These are phyloP conservation scores for Globisporangium heterothallicum DNA, from an alignment of 352 stramenopile species.

Conservation along the genomic window DNA sequence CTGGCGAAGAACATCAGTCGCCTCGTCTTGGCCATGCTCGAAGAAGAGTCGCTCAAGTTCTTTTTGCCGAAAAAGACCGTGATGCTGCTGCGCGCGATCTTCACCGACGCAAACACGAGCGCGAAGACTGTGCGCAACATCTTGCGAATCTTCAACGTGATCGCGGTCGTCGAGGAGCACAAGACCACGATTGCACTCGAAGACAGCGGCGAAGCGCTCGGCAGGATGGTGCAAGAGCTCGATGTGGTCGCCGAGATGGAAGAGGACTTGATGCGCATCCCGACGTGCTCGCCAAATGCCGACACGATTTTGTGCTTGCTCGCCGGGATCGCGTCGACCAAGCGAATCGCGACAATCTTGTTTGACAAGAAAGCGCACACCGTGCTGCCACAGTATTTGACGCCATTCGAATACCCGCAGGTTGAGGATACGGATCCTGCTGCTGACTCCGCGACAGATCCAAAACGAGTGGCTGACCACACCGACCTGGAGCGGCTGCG, in stretches of 20 bases:
- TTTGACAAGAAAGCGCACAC: slow-evolving; percentile 52
- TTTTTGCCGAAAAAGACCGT: slow-evolving; percentile 80
- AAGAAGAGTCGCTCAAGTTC: slow-evolving; percentile 75
- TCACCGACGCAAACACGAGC: slow-evolving; percentile 31
- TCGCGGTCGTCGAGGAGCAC: slow-evolving; percentile 70
- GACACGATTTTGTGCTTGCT: slow-evolving; percentile 37
- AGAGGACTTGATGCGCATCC: slow-evolving; percentile 17
- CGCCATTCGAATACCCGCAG: slow-evolving; percentile 6
- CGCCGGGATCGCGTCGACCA: slow-evolving; percentile 26
- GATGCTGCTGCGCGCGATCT: slow-evolving; percentile 46
- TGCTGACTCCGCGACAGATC: background rate
- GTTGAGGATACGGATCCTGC: background rate
- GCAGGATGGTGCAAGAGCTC: slow-evolving; percentile 47
- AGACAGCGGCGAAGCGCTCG: slow-evolving; percentile 54
- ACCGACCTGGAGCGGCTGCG: background rate
- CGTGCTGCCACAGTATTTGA: slow-evolving; percentile 36
- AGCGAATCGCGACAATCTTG: slow-evolving; percentile 44
- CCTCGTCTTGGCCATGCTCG: slow-evolving; percentile 49
- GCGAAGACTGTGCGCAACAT: slow-evolving; percentile 68
- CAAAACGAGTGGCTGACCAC: background rate
- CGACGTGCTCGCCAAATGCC: slow-evolving; percentile 28
- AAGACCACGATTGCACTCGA: slow-evolving; percentile 66
- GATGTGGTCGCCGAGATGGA: slow-evolving; percentile 14
- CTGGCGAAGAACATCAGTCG: slow-evolving; percentile 64
- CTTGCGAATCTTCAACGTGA: slow-evolving; percentile 41